phyloP scores from a whole-genome alignment of 768 basidiomycete genomes.

The Trametes villosa region DNA sequence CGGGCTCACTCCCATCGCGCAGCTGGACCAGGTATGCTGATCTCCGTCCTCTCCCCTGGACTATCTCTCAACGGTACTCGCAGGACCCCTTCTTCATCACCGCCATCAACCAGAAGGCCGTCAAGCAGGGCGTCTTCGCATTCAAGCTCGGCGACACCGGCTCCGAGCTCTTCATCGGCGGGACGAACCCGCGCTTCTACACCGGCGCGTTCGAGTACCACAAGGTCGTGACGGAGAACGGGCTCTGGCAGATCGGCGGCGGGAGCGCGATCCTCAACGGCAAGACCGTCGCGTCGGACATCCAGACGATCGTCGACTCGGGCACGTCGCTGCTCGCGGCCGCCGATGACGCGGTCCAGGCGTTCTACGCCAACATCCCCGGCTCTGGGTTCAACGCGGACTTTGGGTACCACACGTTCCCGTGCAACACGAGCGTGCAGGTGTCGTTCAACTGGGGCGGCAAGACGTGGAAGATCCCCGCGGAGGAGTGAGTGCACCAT shows the following conservation, averaged over 20 bases:
- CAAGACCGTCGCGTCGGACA: slow-evolving; percentile 18
- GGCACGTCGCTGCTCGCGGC: slow-evolving; percentile 36
- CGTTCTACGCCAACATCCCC: slow-evolving; percentile 24
- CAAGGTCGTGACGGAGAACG: slow-evolving; percentile 23
- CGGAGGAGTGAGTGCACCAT: slow-evolving; percentile 16
- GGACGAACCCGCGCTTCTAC: slow-evolving; percentile 37
- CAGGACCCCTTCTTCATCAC: slow-evolving; percentile 32
- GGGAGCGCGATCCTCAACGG: background rate
- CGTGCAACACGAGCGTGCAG: slow-evolving; percentile 24
- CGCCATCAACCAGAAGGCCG: slow-evolving; percentile 25
- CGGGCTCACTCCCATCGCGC: slow-evolving; percentile 30
- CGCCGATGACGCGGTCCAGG: slow-evolving; percentile 17
- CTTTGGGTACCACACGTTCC: slow-evolving; percentile 33
- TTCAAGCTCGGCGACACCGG: slow-evolving; percentile 34
- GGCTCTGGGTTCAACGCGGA: slow-evolving; percentile 23
- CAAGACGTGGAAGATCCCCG: slow-evolving; percentile 29
- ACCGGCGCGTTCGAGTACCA: slow-evolving; percentile 38
- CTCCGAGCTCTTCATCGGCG: slow-evolving; percentile 42
- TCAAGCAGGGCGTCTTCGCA: slow-evolving; percentile 27
- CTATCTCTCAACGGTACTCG: no score
- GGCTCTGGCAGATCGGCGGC: slow-evolving; percentile 32
- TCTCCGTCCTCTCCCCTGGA: background rate
- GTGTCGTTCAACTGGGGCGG: slow-evolving; percentile 37
- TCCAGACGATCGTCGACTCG: slow-evolving; percentile 26
- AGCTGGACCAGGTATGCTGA: slow-evolving; percentile 12